phyloP scores from a whole-genome alignment of 345 rosid genomes.

The Acer yangbiense region DNA sequence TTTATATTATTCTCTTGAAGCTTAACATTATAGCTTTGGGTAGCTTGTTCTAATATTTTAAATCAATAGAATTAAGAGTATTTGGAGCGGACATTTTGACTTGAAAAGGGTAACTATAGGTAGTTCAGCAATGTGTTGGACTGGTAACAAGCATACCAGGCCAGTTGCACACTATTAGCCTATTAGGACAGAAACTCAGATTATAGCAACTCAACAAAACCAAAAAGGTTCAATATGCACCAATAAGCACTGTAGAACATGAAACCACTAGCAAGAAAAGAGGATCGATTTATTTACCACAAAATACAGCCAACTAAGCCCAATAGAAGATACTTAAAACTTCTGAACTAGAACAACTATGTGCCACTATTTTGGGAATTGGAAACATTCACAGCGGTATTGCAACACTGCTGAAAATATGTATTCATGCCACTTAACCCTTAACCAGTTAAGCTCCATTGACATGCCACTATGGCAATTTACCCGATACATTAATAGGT shows the following conservation, averaged over 20 bases:
- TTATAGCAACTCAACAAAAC: not conserved
- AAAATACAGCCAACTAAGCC: not conserved
- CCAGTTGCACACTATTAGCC: not conserved
- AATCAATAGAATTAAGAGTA: no score
- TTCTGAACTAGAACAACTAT: no score
- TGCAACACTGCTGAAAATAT: no score
- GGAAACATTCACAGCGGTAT: no score
- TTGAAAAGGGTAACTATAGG: not conserved
- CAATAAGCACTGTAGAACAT: not conserved
- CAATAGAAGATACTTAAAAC: no score
- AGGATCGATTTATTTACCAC: not conserved
- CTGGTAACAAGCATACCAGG: not conserved
- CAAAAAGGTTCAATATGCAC: not conserved
- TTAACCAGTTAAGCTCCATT: not conserved
- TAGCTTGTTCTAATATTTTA: no score
- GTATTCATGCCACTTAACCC: not conserved
- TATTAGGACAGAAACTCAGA: not conserved
- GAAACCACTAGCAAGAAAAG: not conserved
- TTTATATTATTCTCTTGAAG: no score
- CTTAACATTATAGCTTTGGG: no score
- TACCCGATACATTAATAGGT: not conserved
- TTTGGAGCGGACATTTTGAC: no score
- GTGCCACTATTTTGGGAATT: no score
- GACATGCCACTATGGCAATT: not conserved
- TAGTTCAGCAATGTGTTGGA: not conserved